Conservation (phyloP, 805 yeast species). For the Monosporozyma siamensis region DNA sequence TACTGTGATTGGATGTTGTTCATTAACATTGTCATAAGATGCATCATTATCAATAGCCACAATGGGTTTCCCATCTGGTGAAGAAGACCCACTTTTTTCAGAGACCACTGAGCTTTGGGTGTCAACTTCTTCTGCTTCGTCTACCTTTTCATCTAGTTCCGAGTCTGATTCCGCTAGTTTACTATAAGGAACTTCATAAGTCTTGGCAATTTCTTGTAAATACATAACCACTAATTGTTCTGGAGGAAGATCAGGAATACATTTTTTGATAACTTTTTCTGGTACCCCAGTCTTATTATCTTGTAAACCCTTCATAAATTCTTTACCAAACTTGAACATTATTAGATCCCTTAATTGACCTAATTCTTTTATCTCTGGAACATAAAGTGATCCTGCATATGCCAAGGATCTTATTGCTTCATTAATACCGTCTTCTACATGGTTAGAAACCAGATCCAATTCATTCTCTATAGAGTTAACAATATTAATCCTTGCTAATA, state of each 20-base stretch:
- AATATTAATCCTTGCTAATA: conserved; percentile 64
- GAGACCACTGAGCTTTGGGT: conserved; percentile 14
- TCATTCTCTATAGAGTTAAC: conserved; percentile 37
- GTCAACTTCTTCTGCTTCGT: conserved; percentile 15
- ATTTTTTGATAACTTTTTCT: conserved; percentile 52
- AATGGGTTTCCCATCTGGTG: conserved; percentile 29
- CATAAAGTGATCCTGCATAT: conserved; percentile 38
- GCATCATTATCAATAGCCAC: conserved; percentile 31
- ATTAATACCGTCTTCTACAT: conserved; percentile 38
- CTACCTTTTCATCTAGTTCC: conserved; percentile 20
- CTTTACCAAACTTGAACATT: conserved; percentile 54
- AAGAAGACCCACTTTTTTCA: conserved; percentile 27
- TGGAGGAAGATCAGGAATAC: conserved; percentile 59
- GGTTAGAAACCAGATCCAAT: conserved; percentile 24
- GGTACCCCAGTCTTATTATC: conserved; percentile 42
- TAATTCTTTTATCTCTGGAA: conserved; percentile 66
- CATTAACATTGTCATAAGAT: conserved; percentile 23
- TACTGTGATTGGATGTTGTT: conserved; percentile 34
- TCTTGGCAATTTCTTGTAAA: conserved; percentile 68
- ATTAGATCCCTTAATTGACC: conserved; percentile 51
- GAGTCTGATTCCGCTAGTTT: conserved; percentile 31
- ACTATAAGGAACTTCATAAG: conserved; percentile 69
- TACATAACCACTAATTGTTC: conserved; percentile 58
- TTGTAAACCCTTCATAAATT: conserved; percentile 40
- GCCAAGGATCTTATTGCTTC: conserved; percentile 63